Percentiles rank a stretch among this genome's conserved stretches.
These are phyloP conservation scores for Sporothrix schenckii DNA, from an alignment of 2,329 filamentous ascomycete genomes.

Conservation along the genomic window DNA sequence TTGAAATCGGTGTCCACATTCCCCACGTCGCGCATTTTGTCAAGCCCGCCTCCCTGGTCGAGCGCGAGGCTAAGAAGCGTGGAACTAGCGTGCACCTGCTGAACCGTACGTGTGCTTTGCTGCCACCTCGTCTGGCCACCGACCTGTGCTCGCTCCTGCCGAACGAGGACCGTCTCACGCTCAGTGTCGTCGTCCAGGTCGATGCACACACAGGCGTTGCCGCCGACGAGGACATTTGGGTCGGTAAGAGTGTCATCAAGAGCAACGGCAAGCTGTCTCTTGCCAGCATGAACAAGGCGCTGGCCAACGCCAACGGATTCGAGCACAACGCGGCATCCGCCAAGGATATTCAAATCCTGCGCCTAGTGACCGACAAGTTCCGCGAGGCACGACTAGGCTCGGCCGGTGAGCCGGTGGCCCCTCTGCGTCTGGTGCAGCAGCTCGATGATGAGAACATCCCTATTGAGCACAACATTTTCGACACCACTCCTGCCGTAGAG, in stretches of 20 bases:
- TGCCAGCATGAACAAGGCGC: slow-evolving; percentile 79
- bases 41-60: slow-evolving; percentile 91
- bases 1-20: slow-evolving; percentile 94
- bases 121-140: slow-evolving; percentile 80
- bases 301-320: slow-evolving; percentile 65
- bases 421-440: slow-evolving; percentile 87
- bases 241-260: slow-evolving; percentile 92
- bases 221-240: slow-evolving; percentile 85
- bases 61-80: slow-evolving; percentile 96
- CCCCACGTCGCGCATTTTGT: slow-evolving; percentile 96
- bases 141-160: slow-evolving; percentile 88
- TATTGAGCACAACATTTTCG: slow-evolving; percentile 94
- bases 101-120: slow-evolving; percentile 83
- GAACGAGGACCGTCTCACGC: slow-evolving; percentile 84
- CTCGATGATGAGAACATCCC: slow-evolving; percentile 98
- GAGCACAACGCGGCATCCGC: slow-evolving; percentile 67
- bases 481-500: slow-evolving; percentile 85
- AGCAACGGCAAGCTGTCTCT: slow-evolving; percentile 85
- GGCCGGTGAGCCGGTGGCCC: slow-evolving; percentile 75
- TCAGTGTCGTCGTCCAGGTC: slow-evolving; percentile 92
- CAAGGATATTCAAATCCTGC: slow-evolving; percentile 79
- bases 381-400: slow-evolving; percentile 83
- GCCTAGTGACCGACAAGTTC: slow-evolving; percentile 84
- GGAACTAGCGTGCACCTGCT: slow-evolving; percentile 94
- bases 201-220: slow-evolving; percentile 77